Conservation (phyloP, 2,329 filamentous ascomycete species). For the Venturia oleaginea region DNA sequence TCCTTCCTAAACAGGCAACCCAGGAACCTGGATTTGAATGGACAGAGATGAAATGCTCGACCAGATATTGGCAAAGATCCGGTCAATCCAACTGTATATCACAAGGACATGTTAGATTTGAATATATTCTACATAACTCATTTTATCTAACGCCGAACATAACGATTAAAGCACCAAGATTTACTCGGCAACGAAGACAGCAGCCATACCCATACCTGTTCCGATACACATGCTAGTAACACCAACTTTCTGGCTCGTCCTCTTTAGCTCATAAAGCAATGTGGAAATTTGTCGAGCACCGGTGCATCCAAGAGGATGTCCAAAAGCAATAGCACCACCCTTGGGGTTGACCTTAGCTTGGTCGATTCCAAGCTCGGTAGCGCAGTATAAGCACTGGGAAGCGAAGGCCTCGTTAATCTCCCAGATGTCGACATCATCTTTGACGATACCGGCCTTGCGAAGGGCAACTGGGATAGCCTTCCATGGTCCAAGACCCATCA, state of each 20-base stretch:
- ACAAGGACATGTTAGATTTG: background rate
- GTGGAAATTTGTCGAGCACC: conserved; percentile 91
- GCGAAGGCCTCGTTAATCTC: conserved; percentile 99
- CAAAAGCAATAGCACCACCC: conserved; percentile 92
- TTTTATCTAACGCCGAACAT: background rate
- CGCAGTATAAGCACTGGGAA: conserved; percentile 87
- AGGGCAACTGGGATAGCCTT: conserved; percentile 91
- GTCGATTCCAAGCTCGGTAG: conserved; percentile 76
- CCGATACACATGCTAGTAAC: conserved; percentile 95
- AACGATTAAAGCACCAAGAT: conserved; percentile 8
- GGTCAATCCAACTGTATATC: background rate
- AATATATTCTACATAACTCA: background rate
- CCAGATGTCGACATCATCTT: conserved; percentile 84
- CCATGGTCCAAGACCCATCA: conserved; percentile 95
- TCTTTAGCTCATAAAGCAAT: conserved; percentile 77
- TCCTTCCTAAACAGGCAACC: too few relatives aligned
- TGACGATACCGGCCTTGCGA: conserved; percentile 73
- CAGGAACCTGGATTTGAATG: too few relatives aligned
- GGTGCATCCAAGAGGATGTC: conserved; percentile 90
- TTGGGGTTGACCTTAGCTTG: conserved; percentile 91
- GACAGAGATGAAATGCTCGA: too few relatives aligned
- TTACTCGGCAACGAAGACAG: conserved; percentile 91
- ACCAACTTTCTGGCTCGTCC: conserved; percentile 76
- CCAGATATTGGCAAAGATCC: background rate
- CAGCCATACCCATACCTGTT: conserved; percentile 96